phyloP scores from a whole-genome alignment of 176 grass and related monocot species.

The Musa schizocarpa region DNA sequence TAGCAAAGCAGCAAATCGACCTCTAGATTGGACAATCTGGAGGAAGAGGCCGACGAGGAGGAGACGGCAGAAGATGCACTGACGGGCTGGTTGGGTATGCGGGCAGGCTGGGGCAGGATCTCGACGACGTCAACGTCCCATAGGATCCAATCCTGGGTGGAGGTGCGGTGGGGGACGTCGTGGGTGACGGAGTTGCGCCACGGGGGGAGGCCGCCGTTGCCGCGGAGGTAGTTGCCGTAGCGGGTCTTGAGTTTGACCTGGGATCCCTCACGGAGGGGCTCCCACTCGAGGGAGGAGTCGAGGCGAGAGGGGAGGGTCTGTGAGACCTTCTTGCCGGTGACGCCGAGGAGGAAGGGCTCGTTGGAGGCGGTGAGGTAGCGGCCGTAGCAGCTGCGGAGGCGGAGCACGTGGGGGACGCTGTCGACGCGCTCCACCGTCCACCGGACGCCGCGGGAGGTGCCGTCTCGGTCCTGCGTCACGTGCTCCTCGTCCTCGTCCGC shows the following conservation, averaged over 20 bases:
- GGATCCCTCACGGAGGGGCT: constrained; percentile 11
- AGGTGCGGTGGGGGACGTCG: constrained; percentile 21
- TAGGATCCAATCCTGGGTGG: constrained; percentile 24
- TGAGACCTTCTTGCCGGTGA: constrained; percentile 47
- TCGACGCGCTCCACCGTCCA: constrained; percentile 60
- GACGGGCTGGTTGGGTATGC: background rate
- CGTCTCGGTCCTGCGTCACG: constrained; percentile 58
- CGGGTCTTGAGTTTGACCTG: constrained; percentile 17
- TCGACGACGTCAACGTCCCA: constrained; percentile 21
- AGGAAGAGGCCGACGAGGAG: background rate
- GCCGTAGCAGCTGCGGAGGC: constrained; percentile 61
- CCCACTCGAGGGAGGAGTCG: constrained; percentile 82
- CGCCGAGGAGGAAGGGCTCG: constrained; percentile 53
- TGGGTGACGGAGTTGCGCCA: constrained; percentile 29
- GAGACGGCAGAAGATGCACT: background rate
- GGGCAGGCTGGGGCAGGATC: background rate
- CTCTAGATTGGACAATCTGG: background rate
- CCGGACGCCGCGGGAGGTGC: constrained; percentile 41
- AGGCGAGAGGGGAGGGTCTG: constrained; percentile 53
- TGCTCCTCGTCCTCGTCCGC: constrained; percentile 74
- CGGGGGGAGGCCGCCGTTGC: constrained; percentile 20
- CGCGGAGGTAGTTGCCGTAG: constrained; percentile 23
- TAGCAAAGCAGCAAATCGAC: background rate
- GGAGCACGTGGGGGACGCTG: constrained; percentile 34
- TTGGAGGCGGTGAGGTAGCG: constrained; percentile 84